These are phyloP conservation scores for Dactylis glomerata DNA, from an alignment of 176 grass and related monocot species.

Conservation along the genomic window DNA sequence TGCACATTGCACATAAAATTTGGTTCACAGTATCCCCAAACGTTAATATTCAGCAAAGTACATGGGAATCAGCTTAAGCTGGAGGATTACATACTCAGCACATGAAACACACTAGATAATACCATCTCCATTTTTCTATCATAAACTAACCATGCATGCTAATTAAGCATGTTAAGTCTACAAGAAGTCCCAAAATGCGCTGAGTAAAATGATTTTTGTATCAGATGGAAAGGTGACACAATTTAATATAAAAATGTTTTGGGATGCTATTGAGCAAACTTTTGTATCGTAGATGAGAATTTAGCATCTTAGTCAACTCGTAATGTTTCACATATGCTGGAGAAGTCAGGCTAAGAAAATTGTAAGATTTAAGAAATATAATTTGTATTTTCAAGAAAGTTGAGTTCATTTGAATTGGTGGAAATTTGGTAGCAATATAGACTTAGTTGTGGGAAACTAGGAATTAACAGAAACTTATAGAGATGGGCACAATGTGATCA, in stretches of 20 bases:
- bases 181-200: background rate
- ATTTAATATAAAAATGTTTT: background rate
- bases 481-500: background rate
- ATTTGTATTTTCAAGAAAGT: slow-evolving; percentile 21
- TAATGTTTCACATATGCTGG: background rate
- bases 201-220: background rate
- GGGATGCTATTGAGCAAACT: background rate
- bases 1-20: background rate
- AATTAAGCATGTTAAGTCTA: background rate
- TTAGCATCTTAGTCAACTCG: background rate
- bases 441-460: background rate
- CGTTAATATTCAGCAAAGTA: background rate
- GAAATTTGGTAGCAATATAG: background rate
- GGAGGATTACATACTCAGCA: background rate
- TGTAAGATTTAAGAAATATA: background rate
- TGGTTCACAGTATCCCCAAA: background rate
- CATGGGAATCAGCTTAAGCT: background rate
- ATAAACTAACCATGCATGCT: background rate
- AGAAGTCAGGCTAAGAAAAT: background rate
- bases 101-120: background rate
- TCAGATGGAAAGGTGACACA: background rate
- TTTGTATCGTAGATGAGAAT: background rate
- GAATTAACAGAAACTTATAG: background rate
- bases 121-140: background rate
- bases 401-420: slow-evolving; percentile 12